Base-by-base conservation (phyloP, 768 basidiomycete species). In the Tricholoma bakamatsutake region DNA sequence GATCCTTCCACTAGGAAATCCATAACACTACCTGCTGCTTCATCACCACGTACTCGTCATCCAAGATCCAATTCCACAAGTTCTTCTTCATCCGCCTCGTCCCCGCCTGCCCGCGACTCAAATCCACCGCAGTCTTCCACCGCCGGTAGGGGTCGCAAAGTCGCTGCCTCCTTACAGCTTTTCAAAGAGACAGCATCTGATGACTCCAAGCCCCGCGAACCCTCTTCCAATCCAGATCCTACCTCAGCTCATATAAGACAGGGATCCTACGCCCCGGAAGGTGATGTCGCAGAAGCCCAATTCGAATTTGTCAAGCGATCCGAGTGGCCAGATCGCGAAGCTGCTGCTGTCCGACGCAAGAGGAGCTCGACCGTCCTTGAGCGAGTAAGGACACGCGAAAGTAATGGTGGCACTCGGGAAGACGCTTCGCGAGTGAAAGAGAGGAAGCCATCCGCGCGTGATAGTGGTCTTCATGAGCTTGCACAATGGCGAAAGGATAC, bases 281-380 rank as follows among this genome's bases (percentile, higher is more conserved):
- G 76, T 28, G 79, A 82, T 57, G 83, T 88, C 43, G 79, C 81
- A 24, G 80, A 87, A 58, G 79, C 87, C 15, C 80, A 84, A 64
- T 90, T 83, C 64, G 82, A 90, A 73, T 90, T 90, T 62, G 87
- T 91, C 47, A 90, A 89, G 66, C 81, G 90, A 42, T 84, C 90
- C 13, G 90, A 88, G 60, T 91, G 90, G 90, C 88, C 87, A 1
- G 88, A 89, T 67, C 81, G 87, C 39, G 90, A 90, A 71, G 74
- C 81, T 5, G 86, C 83, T 54, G 86, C 84, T 17, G 73, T 84
- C 49, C 76, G 88, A 55, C 75, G 88, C 56, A 85, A 88, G 65
- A 83, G 79, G 67, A 90, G 88, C 64, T 73, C 78, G 34, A 81
- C 83, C 17, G 76, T 75, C 18, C 66, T 87, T 53, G 82, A 87